phyloP scores from a whole-genome alignment of 148 eudicot genomes.

The Suaeda aralocaspica region DNA sequence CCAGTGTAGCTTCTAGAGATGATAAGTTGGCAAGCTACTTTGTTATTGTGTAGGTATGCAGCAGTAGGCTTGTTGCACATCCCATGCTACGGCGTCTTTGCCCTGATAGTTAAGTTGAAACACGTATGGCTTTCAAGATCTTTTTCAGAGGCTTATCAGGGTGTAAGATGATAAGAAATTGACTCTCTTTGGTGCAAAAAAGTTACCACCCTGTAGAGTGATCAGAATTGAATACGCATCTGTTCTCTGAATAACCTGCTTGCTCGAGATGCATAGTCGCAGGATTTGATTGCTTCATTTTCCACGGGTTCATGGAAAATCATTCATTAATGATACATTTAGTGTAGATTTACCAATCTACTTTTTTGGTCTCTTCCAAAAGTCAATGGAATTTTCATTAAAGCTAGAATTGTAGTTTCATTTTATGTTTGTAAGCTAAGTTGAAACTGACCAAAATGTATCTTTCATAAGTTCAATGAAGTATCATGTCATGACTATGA shows the following conservation, averaged over 20 bases:
- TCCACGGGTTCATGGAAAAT: neutral
- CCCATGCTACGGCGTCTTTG: slow-evolving; percentile 56
- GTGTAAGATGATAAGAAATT: slow-evolving; percentile 21
- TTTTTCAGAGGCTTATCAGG: slow-evolving; percentile 29
- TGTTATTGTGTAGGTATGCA: slow-evolving; percentile 46
- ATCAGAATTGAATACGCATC: slow-evolving; percentile 4
- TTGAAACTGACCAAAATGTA: neutral
- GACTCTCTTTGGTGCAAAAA: neutral
- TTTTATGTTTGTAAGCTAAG: slow-evolving; percentile 14
- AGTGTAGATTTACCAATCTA: neutral
- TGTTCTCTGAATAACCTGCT: neutral
- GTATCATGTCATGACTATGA: neutral
- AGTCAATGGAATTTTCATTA: no score
- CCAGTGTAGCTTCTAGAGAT: no score
- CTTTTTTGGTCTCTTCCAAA: no score
- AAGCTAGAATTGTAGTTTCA: no score
- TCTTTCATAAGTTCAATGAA: neutral
- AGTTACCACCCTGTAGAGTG: neutral
- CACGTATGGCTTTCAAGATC: slow-evolving; percentile 45
- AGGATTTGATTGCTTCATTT: neutral
- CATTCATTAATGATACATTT: neutral
- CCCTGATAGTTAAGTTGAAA: slow-evolving; percentile 47
- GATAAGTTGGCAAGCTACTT: neutral
- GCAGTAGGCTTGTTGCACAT: slow-evolving; percentile 54
- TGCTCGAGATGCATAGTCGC: slow-evolving; percentile 15